Evolutionary conservation across 2,329 filamentous ascomycete species (phyloP), one percentile per base, ranked within the genome.

Genomic region (Endothia cerciana): DNA sequence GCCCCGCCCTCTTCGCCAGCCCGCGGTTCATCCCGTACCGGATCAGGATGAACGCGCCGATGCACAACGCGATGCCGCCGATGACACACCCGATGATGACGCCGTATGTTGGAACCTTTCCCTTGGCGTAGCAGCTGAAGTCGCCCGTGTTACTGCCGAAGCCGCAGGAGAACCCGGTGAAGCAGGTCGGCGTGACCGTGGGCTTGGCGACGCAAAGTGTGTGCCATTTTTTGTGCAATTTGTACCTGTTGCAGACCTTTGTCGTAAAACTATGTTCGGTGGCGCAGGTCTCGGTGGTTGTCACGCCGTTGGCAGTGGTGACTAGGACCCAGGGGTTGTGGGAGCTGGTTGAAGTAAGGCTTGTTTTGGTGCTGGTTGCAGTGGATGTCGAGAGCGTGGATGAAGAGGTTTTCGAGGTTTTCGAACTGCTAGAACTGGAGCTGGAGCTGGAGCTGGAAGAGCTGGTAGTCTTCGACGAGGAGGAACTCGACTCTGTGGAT

Each of bases 11-110:
- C 15, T 36, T n/a, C 28, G 8, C 28, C 30, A n/a, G 4, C 22
- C 28, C 51, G 17, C 28, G 17, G 19, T 33, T 13, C 51, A 36
- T 55, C 22, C 30, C 3, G 3, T 5, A 55, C 17, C 19, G 6
- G 17, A 55, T 19, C 2, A 55, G 17, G 28, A 55, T 3, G 17
- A 36, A 2, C 6, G 30, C 30, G 19, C 10, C 51, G 15, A 36
- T 22, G 19, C 28, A 55, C 19, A 55, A 30, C 1, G 7, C 1
- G 19, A 55, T 1, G 19, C 51, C 51, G 10, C 77, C 81, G 45
- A 88, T 81, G 73, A 82, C 70, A 69, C 83, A 75, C 71, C 79
- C 75, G 68, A 86, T 78, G 72, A 85, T 76, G 71, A 84, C 77
- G 68, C 81, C 83, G 49, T 76, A 77, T 1, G 78, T 71, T 70